These are phyloP conservation scores for Colletotrichum sp. DNA, from an alignment of 2,329 filamentous ascomycete species.

Conservation along the genomic window DNA sequence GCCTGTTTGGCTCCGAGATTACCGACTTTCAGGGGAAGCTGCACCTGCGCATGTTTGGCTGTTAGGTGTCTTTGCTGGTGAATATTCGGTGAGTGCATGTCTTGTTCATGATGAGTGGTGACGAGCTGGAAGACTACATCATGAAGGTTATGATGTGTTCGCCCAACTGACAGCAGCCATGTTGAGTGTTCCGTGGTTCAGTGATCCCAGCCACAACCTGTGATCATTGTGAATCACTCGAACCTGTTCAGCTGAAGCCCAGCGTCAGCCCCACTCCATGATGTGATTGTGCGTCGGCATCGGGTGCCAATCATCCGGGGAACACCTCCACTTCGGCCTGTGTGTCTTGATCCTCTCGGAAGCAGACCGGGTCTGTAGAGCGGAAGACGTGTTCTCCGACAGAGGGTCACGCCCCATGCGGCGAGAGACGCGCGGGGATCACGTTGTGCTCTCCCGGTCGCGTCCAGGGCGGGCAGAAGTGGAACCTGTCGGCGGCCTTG, in stretches of 20 bases:
- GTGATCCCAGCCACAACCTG: neutral
- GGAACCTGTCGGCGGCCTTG: neutral
- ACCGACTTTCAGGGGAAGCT: slow-evolving; percentile 3
- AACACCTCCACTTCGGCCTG: neutral
- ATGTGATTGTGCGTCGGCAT: neutral
- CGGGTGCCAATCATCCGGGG: neutral
- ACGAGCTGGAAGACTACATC: neutral
- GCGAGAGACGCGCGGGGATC: neutral
- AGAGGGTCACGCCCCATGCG: neutral
- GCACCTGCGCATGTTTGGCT: neutral
- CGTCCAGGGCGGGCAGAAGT: neutral
- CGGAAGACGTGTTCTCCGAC: neutral
- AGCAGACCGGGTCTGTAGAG: neutral
- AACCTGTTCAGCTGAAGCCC: neutral
- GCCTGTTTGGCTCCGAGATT: slow-evolving; percentile 1
- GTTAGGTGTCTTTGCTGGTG: neutral
- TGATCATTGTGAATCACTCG: neutral
- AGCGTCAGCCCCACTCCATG: neutral
- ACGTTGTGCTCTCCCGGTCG: neutral
- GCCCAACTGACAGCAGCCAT: neutral
- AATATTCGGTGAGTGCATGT: neutral
- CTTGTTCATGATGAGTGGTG: neutral
- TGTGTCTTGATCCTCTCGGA: neutral
- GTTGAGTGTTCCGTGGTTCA: neutral
- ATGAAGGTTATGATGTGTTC: neutral